These are phyloP conservation scores for Monascus purpureus DNA, from an alignment of 495 filamentous ascomycete species.

Conservation along the genomic window DNA sequence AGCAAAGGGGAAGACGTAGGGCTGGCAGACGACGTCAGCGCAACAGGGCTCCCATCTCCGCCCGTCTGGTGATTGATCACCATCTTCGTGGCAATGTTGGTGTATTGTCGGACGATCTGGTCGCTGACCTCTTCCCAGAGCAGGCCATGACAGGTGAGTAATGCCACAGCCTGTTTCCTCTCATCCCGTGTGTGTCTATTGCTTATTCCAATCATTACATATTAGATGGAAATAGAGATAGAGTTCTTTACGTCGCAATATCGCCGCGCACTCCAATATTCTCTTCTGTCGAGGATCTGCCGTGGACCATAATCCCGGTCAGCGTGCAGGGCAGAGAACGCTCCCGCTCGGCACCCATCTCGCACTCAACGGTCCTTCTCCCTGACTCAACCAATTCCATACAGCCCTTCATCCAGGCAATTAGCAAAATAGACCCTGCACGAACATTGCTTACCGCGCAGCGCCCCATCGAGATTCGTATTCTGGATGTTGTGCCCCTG, in stretches of 20 bases:
- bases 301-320: conserved; percentile 81
- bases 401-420: conserved; percentile 54
- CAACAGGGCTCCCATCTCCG: conserved; percentile 43
- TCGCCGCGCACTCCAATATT: conserved; percentile 62
- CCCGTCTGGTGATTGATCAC: conserved; percentile 58
- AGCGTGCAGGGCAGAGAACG: conserved; percentile 50
- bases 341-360: conserved; percentile 58
- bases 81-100: conserved; percentile 81
- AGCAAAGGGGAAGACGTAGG: conserved; percentile 20
- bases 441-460: conserved; percentile 38
- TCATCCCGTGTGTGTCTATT: too few relatives aligned
- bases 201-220: too few relatives aligned
- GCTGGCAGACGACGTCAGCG: conserved; percentile 26
- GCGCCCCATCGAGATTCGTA: conserved; percentile 61
- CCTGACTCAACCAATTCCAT: conserved; percentile 67
- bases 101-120: conserved; percentile 75
- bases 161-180: too few relatives aligned
- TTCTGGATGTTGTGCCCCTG: conserved; percentile 68
- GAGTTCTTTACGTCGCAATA: conserved; percentile 55
- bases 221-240: conserved; percentile 10
- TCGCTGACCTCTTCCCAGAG: conserved; percentile 63
- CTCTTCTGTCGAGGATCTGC: conserved; percentile 42
- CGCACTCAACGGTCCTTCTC: conserved; percentile 67
- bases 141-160: conserved; percentile 11
- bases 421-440: conserved; percentile 45